These are phyloP conservation scores for Mrakia frigida DNA, from an alignment of 768 basidiomycete species.

Conservation along the genomic window DNA sequence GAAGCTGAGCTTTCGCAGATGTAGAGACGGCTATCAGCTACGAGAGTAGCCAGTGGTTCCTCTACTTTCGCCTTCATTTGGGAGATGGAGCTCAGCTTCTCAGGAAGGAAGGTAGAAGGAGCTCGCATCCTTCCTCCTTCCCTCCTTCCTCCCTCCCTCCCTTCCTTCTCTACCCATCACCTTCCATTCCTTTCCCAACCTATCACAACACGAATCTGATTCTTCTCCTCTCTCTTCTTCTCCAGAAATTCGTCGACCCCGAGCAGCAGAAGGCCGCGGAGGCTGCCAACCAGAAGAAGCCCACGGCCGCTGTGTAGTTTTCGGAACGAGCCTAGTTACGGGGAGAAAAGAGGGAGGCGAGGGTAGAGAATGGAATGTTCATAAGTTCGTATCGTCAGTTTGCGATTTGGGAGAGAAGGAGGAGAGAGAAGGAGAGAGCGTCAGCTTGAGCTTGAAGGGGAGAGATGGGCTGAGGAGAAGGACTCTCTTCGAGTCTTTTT, in stretches of 20 bases:
- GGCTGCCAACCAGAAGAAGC: constrained; percentile 17
- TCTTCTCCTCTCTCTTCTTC: no score
- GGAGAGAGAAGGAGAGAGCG: background rate
- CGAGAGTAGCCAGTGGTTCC: background rate
- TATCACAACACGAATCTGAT: background rate
- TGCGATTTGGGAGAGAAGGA: background rate
- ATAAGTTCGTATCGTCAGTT: background rate
- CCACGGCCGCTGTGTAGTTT: background rate
- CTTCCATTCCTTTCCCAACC: background rate
- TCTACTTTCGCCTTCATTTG: no score
- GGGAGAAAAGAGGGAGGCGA: background rate
- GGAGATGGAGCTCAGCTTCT: no score
- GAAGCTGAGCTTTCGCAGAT: background rate
- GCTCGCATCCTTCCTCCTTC: background rate
- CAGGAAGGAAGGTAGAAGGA: background rate
- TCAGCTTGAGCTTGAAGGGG: background rate
- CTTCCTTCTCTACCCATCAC: background rate
- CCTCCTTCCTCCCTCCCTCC: background rate
- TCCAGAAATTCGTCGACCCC: constrained; percentile 26
- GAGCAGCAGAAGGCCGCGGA: constrained; percentile 12
- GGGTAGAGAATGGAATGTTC: background rate
- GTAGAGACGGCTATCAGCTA: no score
- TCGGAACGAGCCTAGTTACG: no score
- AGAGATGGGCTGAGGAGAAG: background rate
- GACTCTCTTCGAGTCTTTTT: no score